These are phyloP conservation scores for Botryotinia globosa DNA, from an alignment of 2,329 filamentous ascomycete species.

Conservation along the genomic window DNA sequence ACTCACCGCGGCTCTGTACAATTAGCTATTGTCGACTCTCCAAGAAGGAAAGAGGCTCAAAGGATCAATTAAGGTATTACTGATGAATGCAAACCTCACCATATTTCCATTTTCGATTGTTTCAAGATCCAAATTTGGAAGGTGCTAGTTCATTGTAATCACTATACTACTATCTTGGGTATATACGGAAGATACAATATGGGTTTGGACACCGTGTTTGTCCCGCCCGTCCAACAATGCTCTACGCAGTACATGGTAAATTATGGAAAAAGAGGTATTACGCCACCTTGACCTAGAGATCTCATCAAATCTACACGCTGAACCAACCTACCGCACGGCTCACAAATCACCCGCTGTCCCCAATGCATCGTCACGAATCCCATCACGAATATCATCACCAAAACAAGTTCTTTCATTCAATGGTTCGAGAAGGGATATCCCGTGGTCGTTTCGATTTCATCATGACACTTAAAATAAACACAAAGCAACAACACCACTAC, in stretches of 20 bases:
- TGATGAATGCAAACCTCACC: conserved; percentile 14
- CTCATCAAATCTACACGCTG: not conserved
- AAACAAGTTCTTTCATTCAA: not conserved
- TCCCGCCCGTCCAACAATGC: not conserved
- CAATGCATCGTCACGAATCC: conserved; percentile 2
- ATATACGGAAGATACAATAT: conserved; percentile 3
- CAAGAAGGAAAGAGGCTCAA: conserved; percentile 13
- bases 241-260: not conserved
- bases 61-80: conserved; percentile 19
- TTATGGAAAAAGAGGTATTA: conserved; percentile 10
- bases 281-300: conserved; percentile 12
- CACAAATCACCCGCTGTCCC: conserved; percentile 6
- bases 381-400: conserved; percentile 6
- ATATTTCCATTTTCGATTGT: conserved; percentile 14
- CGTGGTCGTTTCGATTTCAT: conserved; percentile 9
- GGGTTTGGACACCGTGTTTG: not conserved
- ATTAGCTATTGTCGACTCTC: not conserved
- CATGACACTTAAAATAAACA: conserved; percentile 9
- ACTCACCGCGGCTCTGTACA: not conserved
- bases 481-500: conserved; percentile 5
- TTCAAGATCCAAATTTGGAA: conserved; percentile 17
- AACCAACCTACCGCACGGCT: not conserved
- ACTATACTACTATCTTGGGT: not conserved
- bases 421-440: not conserved
- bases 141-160: conserved; percentile 9